Evolutionary conservation across 345 rosid species (phyloP).

Genomic region (Arabidopsis suecica): DNA sequence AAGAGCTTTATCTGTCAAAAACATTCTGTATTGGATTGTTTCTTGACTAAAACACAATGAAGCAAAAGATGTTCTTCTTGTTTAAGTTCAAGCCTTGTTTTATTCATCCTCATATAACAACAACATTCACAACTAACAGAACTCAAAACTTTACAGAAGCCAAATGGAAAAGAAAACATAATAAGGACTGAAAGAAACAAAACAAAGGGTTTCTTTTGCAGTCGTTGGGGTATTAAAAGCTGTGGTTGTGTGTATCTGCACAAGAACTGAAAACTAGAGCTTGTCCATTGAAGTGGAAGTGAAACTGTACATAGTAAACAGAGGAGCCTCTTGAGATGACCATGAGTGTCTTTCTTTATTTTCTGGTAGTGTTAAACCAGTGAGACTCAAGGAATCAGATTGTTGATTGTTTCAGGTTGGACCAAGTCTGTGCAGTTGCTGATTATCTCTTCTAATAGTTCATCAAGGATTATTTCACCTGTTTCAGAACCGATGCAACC

Average conservation of each 20-base stretch:
- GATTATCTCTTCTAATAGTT: slow-evolving; percentile 62
- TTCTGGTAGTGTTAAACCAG: slow-evolving; percentile 9
- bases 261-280: slow-evolving; percentile 27
- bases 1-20: not conserved
- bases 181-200: slow-evolving; percentile 4
- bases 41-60: slow-evolving; percentile 1
- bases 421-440: slow-evolving; percentile 41
- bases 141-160: slow-evolving; percentile 38
- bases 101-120: slow-evolving; percentile 33
- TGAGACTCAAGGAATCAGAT: slow-evolving; percentile 17
- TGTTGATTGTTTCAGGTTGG: slow-evolving; percentile 23
- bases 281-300: slow-evolving; percentile 26
- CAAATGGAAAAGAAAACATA: slow-evolving; percentile 24
- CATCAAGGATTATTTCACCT: slow-evolving; percentile 64
- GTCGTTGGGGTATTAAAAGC: slow-evolving; percentile 12
- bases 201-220: slow-evolving; percentile 4
- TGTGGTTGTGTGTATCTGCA: slow-evolving; percentile 43
- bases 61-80: slow-evolving; percentile 20
- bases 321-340: slow-evolving; percentile 19
- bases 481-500: slow-evolving; percentile 56
- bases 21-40: not conserved
- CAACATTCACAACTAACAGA: slow-evolving; percentile 29
- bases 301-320: slow-evolving; percentile 39
- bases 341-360: slow-evolving; percentile 22
- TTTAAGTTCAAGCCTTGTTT: slow-evolving; percentile 30